A percentile compares a stretch with the other conserved stretches of the same genome.
Evolutionary conservation across 2,329 filamentous ascomycete species (phyloP).

Genomic region (Arthrobotrys musiformis): DNA sequence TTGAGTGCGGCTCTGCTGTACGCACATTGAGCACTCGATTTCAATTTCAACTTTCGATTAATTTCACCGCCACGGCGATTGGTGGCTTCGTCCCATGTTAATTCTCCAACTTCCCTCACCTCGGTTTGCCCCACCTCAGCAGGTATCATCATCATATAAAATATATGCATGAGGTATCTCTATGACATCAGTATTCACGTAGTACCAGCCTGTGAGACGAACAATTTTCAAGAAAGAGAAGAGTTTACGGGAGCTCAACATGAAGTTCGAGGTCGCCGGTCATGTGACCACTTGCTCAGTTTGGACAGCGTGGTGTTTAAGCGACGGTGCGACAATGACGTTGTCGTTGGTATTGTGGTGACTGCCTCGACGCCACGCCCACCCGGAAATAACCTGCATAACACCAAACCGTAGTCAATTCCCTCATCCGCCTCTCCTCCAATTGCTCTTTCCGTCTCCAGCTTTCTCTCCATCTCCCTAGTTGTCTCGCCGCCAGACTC

Average conservation of each 20-base stretch:
- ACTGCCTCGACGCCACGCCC: too few relatives aligned
- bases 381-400: slow-evolving; percentile 18
- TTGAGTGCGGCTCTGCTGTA: slow-evolving; percentile 21
- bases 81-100: neutral
- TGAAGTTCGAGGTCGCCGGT: neutral
- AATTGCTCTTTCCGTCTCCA: neutral
- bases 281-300: slow-evolving; percentile 29
- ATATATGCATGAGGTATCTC: neutral
- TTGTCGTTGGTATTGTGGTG: slow-evolving; percentile 14
- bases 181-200: too few relatives aligned
- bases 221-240: neutral
- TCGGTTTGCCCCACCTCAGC: too few relatives aligned
- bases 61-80: neutral
- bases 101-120: neutral
- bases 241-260: neutral
- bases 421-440: too few relatives aligned
- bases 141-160: neutral
- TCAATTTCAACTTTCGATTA: neutral
- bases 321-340: slow-evolving; percentile 33
- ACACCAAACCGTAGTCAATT: neutral
- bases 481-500: too few relatives aligned
- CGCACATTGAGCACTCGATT: neutral
- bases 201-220: neutral
- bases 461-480: too few relatives aligned
- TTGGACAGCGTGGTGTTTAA: slow-evolving; percentile 41